Percentiles rank a stretch among this genome's conserved stretches.
Evolutionary conservation across 805 yeast species (phyloP).

Genomic region (Candida khao-thaluensis): DNA sequence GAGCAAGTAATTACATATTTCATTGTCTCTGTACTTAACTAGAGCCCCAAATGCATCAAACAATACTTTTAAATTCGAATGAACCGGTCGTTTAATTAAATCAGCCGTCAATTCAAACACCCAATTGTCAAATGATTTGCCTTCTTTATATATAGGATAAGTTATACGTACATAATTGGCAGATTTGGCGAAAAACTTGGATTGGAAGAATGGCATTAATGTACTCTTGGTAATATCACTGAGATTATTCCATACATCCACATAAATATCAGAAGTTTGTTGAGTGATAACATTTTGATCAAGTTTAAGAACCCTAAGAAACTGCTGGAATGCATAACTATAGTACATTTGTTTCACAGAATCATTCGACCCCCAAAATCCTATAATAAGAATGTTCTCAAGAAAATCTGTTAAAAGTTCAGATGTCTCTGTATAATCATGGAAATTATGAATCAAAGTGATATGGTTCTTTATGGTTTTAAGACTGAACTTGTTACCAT

Average conservation of each 20-base stretch:
- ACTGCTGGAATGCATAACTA: constrained; percentile 88
- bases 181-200: constrained; percentile 56
- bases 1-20: constrained; percentile 66
- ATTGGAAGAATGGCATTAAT: constrained; percentile 68
- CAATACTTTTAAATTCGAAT: constrained; percentile 32
- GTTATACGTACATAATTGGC: constrained; percentile 44
- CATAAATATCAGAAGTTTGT: constrained; percentile 16
- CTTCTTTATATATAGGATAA: constrained; percentile 65
- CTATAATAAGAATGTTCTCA: constrained; percentile 69
- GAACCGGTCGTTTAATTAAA: constrained; percentile 48
- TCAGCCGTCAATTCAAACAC: constrained; percentile 66
- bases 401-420: constrained; percentile 64
- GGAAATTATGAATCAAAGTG: constrained; percentile 61
- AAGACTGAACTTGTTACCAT: constrained; percentile 54
- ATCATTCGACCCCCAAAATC: constrained; percentile 87
- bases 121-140: constrained; percentile 69
- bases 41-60: constrained; percentile 63
- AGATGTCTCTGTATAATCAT: constrained; percentile 58
- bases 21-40: constrained; percentile 66
- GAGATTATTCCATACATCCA: constrained; percentile 59
- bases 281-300: constrained; percentile 14
- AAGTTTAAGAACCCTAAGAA: constrained; percentile 61
- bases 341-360: constrained; percentile 80
- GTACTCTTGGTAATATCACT: constrained; percentile 69
- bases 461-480: constrained; percentile 41